A percentile compares a stretch with the other conserved stretches of the same genome.
These are phyloP conservation scores for Paracorniculantispora psalliotae DNA, from an alignment of 2,329 filamentous ascomycete genomes.

Conservation along the genomic window DNA sequence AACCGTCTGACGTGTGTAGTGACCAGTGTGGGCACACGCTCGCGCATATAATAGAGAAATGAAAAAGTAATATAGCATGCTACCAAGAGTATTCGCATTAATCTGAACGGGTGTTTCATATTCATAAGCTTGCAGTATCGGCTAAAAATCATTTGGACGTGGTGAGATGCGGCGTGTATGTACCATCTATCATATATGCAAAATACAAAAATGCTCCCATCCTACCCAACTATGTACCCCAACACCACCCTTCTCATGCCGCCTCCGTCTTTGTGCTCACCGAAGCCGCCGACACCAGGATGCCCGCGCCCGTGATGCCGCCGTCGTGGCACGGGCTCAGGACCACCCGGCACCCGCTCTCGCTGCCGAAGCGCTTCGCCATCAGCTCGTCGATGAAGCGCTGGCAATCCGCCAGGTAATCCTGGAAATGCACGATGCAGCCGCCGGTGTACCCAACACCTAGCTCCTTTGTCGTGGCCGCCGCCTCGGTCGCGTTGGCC, in stretches of 20 bases:
- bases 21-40: too few species aligned
- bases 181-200: slow-evolving; percentile 6
- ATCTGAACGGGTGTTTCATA: too few species aligned
- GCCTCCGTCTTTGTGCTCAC: slow-evolving; percentile 33
- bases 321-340: slow-evolving; percentile 56
- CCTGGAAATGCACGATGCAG: slow-evolving; percentile 74
- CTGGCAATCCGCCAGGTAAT: slow-evolving; percentile 67
- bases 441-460: slow-evolving; percentile 77
- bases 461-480: slow-evolving; percentile 44
- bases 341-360: slow-evolving; percentile 38
- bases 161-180: neutral
- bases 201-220: too few species aligned
- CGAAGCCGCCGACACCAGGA: slow-evolving; percentile 45
- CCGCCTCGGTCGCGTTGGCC: slow-evolving; percentile 21
- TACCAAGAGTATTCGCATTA: too few species aligned
- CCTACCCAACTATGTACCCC: neutral
- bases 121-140: too few species aligned
- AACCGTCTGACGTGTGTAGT: neutral
- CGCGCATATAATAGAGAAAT: too few species aligned
- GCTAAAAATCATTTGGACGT: too few species aligned
- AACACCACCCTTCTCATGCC: neutral
- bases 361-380: slow-evolving; percentile 22
- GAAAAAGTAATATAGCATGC: too few species aligned
- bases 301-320: slow-evolving; percentile 57
- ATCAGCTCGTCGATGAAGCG: slow-evolving; percentile 57